These are phyloP conservation scores for Trametopsis cervina DNA, from an alignment of 768 basidiomycete species.

Conservation along the genomic window DNA sequence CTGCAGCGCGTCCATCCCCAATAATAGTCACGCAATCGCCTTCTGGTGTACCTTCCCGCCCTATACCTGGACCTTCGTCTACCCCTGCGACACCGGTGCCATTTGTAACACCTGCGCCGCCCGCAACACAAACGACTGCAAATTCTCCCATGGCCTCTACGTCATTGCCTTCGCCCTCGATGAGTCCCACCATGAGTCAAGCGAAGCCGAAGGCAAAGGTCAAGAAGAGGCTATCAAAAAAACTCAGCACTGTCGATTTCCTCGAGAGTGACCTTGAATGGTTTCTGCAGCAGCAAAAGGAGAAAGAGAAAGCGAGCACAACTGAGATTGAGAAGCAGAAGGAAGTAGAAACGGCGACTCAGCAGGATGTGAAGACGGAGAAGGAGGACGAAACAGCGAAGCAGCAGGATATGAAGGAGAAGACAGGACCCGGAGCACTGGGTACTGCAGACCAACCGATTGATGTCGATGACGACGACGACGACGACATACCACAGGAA, in stretches of 20 bases:
- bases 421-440: too few relatives aligned
- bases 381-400: not conserved
- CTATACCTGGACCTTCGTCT: too few relatives aligned
- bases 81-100: not conserved
- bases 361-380: not conserved
- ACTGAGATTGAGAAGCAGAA: not conserved
- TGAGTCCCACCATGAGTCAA: not conserved
- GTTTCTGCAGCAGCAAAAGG: slow-evolving; percentile 10
- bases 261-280: slow-evolving; percentile 16
- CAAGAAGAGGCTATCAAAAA: slow-evolving; percentile 9
- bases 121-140: not conserved
- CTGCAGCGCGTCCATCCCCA: not conserved
- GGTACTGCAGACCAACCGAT: too few relatives aligned
- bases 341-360: not conserved
- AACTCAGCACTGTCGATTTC: slow-evolving; percentile 10
- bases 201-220: slow-evolving; percentile 10
- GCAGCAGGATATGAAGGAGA: not conserved
- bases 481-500: too few relatives aligned
- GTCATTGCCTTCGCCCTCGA: not conserved
- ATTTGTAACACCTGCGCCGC: not conserved
- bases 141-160: not conserved
- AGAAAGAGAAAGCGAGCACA: not conserved
- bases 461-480: too few relatives aligned
- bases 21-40: too few relatives aligned
- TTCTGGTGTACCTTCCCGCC: not conserved